Base-by-base conservation (phyloP, 345 rosid genomes). In the Euphorbia tirucalli region DNA sequence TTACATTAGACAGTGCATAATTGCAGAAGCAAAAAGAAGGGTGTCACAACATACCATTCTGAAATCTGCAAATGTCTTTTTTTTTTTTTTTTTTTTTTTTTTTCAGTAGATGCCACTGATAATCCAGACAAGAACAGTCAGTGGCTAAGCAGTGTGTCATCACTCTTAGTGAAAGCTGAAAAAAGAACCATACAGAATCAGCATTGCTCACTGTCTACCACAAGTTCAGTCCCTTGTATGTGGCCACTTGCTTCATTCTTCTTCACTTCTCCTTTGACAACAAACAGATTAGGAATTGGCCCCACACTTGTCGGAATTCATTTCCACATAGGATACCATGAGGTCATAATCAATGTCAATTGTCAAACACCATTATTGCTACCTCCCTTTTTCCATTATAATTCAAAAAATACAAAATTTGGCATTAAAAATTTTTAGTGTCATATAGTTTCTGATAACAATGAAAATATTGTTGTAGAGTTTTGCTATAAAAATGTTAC, bases 81-180 rank as follows among this genome's bases (percentile, higher is more conserved):
- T 16, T 71, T 52, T 22, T 70, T 71, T 71, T 74, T 46, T 50
- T 54, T 7, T 10, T 24, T 7, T 52, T 77, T 54, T 48, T 59
- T 69, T 69, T 8, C 69, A 39, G 80, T 65, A 72, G 24, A 61
- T 61, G 76, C 75, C 67, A 28, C 28, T 66, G 66, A 57, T 70
- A 58, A 65, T 69, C 44, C 73, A 52, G 82, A 81, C 82, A 73
- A 57, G 59, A 56, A 46, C 68, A 67, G 56, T 49, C 37, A 48
- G 59, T 41, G 32, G 16, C 52, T 35, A 35, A 18, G 57, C 74
- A 75, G 28, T 13, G 55, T 46, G 37, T 72, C 77, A 52, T 43
- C 37, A 13, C 60, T 55, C 57, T 58, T 35, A 35, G 39, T 35
- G 39, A 60, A 24, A 39, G 10, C 21, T 24, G 43, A 5, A 44